Evolutionary conservation across 106 monocot species (phyloP).

Genomic region (Narthecium ossifragum): DNA sequence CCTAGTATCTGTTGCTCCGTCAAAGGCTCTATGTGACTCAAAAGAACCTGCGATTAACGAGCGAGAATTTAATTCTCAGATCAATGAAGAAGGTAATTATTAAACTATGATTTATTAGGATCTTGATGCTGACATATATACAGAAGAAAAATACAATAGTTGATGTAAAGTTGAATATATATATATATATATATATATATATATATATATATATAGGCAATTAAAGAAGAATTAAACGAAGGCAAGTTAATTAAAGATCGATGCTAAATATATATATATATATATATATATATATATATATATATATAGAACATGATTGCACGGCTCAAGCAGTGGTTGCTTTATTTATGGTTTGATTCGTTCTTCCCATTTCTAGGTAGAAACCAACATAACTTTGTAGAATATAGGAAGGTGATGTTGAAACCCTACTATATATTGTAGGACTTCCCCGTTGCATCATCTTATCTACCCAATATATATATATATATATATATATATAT

Average conservation of each 20-base stretch:
- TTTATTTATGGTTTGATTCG: slow-evolving; percentile 6
- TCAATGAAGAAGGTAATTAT: too few species aligned
- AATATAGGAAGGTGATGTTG: slow-evolving; percentile 6
- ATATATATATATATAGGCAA: too few species aligned
- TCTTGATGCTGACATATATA: too few species aligned
- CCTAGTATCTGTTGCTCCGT: slow-evolving; percentile 87
- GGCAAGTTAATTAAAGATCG: neutral
- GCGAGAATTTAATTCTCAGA: too few species aligned
- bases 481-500: neutral
- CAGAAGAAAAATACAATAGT: too few species aligned
- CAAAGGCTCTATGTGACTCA: slow-evolving; percentile 67
- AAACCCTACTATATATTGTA: too few species aligned
- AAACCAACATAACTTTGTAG: slow-evolving; percentile 14
- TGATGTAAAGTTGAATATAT: too few species aligned
- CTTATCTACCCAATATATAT: neutral
- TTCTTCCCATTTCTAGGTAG: slow-evolving; percentile 5
- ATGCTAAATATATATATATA: neutral
- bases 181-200: too few species aligned
- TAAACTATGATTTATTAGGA: too few species aligned
- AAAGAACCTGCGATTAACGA: slow-evolving; percentile 28
- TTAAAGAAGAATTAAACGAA: neutral
- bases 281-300: neutral
- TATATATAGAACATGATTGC: too few species aligned
- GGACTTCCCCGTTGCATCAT: too few species aligned
- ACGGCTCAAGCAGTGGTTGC: slow-evolving; percentile 9